These are phyloP conservation scores for Salix koriyanagi DNA, from an alignment of 345 rosid genomes.

Conservation along the genomic window DNA sequence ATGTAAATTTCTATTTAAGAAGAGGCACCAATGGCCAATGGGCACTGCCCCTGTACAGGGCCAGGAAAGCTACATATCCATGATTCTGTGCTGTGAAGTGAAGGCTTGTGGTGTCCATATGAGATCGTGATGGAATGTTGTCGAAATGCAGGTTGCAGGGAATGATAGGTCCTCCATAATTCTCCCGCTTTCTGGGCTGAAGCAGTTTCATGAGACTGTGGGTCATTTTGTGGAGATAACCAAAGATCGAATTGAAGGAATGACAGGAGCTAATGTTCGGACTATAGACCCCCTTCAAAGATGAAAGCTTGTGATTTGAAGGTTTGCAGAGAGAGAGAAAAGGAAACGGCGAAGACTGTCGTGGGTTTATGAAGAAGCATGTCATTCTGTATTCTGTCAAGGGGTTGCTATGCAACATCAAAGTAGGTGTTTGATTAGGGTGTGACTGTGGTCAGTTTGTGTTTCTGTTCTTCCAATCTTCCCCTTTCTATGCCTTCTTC, in stretches of 20 bases:
- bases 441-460: conserved; percentile 33
- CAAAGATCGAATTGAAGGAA: conserved; percentile 83
- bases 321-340: not conserved
- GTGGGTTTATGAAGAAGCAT: conserved; percentile 8
- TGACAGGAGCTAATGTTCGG: conserved; percentile 80
- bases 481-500: not conserved
- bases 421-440: conserved; percentile 32
- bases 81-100: not conserved
- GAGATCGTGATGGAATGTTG: not conserved
- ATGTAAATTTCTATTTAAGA: no score
- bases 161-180: conserved; percentile 92
- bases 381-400: conserved; percentile 23
- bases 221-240: conserved; percentile 97
- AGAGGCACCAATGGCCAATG: no score
- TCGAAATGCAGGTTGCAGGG: conserved; percentile 77
- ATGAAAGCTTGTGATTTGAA: conserved; percentile 33
- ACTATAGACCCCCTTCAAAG: conserved; percentile 91
- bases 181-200: conserved; percentile 87
- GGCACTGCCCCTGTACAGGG: not conserved
- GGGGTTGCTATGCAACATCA: conserved; percentile 25
- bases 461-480: conserved; percentile 26
- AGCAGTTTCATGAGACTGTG: conserved; percentile 85
- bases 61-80: not conserved
- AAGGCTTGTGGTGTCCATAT: not conserved
- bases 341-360: not conserved